Base-by-base conservation (phyloP, 352 stramenopile genomes). In the Phytophthora chlamydospora region DNA sequence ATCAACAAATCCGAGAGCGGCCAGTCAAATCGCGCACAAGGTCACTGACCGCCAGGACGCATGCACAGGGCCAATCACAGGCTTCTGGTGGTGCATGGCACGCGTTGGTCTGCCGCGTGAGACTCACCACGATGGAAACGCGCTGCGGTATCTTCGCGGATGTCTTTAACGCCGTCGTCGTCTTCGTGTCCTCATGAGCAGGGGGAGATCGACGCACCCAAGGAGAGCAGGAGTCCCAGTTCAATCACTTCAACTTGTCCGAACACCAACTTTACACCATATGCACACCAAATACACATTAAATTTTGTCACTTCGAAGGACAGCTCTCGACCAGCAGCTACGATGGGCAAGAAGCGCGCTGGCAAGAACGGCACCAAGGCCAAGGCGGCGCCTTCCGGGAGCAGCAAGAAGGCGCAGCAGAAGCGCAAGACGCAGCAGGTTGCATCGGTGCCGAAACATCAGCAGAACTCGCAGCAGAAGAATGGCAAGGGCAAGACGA, bases 391-490 rank as follows among this genome's bases (percentile, higher is more conserved):
- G 21, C 42, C 54, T n/a, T 40, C 40, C 9, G 41, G 58, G 12
- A 34, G 39, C 24, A 68, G 19, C 31, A 74, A 74, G 39, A 76
- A 80, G 47, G 38, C 47, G 16, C 13, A 49, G 3, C 48, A 60
- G 21, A 71, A 68, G 36, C 14, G 47, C 21, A 65, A 68, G 55
- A 68, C 43, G 35, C 57, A 76, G 48, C 42, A 70, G 36, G 10
- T 62, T n/a, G 14, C 50, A 50, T 12, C 21, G 3, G 47, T 62
- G 27, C 12, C 50, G 2, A 80, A 68, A 54, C 58, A 27, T 0
- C 64, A 64, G 40, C 52, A 66, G 6, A 72, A 75, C 27, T 29
- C 63, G 32, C 58, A 80, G 45, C 33, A 72, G 60, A 66, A 54
- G 21, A 56, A 62, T 35, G 43, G 59, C 32, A 66, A 69, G n/a